A percentile compares a stretch with the other conserved stretches of the same genome.
These are phyloP conservation scores for Cladophialophora bantiana DNA, from an alignment of 2,329 filamentous ascomycete species.

Conservation along the genomic window DNA sequence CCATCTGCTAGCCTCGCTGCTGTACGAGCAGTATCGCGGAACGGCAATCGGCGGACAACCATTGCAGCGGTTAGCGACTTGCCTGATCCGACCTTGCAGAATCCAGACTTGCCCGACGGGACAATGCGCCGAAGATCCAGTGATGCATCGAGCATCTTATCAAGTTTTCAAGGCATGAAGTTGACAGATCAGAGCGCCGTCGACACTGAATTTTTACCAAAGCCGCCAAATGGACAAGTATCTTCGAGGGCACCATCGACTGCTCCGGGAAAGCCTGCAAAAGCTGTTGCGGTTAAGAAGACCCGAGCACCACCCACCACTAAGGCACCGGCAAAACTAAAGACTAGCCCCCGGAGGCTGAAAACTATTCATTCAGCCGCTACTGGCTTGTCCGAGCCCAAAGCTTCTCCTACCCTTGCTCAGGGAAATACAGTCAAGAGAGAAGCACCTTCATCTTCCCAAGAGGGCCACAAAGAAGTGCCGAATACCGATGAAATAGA, in stretches of 20 bases:
- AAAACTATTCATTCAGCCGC: constrained; percentile 13
- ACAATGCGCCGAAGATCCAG: constrained; percentile 43
- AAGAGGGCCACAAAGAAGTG: constrained; percentile 43
- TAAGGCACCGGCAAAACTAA: constrained; percentile 49
- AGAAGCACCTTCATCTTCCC: constrained; percentile 52
- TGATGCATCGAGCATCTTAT: constrained; percentile 42
- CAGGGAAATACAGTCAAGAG: constrained; percentile 42
- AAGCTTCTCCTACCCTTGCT: neutral
- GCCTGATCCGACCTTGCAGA: constrained; percentile 44
- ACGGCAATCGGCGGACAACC: constrained; percentile 65
- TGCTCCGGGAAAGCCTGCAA: constrained; percentile 38
- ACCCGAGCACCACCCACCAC: constrained; percentile 58
- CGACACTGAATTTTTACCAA: constrained; percentile 1
- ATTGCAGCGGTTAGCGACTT: constrained; percentile 62
- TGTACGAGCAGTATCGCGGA: constrained; percentile 56
- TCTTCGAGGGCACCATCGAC: constrained; percentile 38
- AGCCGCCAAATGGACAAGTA: constrained; percentile 4
- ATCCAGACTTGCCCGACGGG: constrained; percentile 27
- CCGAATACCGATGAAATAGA: constrained; percentile 53
- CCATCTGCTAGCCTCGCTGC: constrained; percentile 59
- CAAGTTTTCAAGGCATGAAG: constrained; percentile 43
- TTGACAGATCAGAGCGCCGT: constrained; percentile 36
- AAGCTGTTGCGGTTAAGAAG: constrained; percentile 65
- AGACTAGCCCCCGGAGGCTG: constrained; percentile 47
- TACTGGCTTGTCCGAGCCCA: neutral